These are phyloP conservation scores for Solanum bulbocastanum DNA, from an alignment of 257 asterid genomes.

Conservation along the genomic window DNA sequence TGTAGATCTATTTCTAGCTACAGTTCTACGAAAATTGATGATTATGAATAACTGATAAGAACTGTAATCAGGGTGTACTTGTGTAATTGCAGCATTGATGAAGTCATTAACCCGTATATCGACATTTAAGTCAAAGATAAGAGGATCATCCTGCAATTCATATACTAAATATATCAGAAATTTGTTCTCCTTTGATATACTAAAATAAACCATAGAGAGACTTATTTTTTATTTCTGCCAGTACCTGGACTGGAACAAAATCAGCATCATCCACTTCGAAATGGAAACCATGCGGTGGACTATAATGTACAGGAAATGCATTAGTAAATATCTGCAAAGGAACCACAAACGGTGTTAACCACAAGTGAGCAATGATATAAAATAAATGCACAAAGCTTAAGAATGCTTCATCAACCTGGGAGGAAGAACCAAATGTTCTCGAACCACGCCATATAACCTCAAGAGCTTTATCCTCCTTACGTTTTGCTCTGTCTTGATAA, in stretches of 20 bases:
- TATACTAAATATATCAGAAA: not conserved
- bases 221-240: not conserved
- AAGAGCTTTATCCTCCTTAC: conserved; percentile 62
- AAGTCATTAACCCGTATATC: conserved; percentile 60
- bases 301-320: conserved; percentile 72
- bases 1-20: not conserved
- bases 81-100: conserved; percentile 56
- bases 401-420: conserved; percentile 33
- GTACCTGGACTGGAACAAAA: conserved; percentile 68
- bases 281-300: conserved; percentile 68
- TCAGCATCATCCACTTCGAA: conserved; percentile 42
- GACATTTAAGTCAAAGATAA: conserved; percentile 55
- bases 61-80: conserved; percentile 21
- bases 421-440: conserved; percentile 64
- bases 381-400: not conserved
- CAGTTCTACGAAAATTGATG: not conserved
- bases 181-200: not conserved
- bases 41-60: not conserved
- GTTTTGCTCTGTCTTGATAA: conserved; percentile 77
- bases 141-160: conserved; percentile 65
- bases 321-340: conserved; percentile 63
- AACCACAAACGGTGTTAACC: conserved; percentile 2
- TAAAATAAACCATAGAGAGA: not conserved
- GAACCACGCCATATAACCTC: conserved; percentile 93
- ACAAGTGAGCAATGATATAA: conserved; percentile 1